phyloP scores from a whole-genome alignment of 352 stramenopile genomes.

The Globisporangium lucens region DNA sequence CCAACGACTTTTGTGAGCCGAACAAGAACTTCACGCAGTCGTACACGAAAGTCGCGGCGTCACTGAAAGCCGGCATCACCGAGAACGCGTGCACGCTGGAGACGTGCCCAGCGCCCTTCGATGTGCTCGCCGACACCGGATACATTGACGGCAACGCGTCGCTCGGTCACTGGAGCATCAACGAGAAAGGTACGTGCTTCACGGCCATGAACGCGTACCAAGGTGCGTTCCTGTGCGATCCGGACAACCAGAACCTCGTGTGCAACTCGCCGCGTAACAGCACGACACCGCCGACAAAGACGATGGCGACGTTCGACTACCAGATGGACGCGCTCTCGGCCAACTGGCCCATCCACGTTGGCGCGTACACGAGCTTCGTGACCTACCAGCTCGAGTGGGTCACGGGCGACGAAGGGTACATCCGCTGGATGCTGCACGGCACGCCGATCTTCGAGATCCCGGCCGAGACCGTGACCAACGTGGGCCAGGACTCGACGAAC shows the following conservation, averaged over 20 bases:
- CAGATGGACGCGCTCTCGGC: conserved; percentile 75
- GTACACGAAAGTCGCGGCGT: conserved; percentile 40
- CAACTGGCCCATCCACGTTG: conserved; percentile 66
- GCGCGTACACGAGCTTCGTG: conserved; percentile 58
- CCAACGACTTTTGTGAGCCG: conserved; percentile 54
- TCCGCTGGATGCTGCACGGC: conserved; percentile 63
- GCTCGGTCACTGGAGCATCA: conserved; percentile 59
- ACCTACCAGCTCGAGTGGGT: conserved; percentile 75
- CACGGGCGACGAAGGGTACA: conserved; percentile 54
- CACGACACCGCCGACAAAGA: conserved; percentile 46
- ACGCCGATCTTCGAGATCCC: conserved; percentile 72
- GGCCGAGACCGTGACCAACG: conserved; percentile 43
- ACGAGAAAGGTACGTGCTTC: conserved; percentile 63
- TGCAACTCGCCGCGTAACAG: conserved; percentile 44
- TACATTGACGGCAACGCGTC: conserved; percentile 45
- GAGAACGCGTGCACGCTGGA: conserved; percentile 40
- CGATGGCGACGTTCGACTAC: conserved; percentile 61
- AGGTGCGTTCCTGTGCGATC: conserved; percentile 59
- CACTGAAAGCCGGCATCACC: conserved; percentile 44
- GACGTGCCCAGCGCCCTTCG: conserved; percentile 47
- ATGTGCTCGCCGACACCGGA: conserved; percentile 50
- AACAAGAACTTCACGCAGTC: conserved; percentile 30
- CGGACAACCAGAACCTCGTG: conserved; percentile 50
- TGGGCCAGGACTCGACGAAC: conserved; percentile 35
- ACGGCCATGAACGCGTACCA: conserved; percentile 63